Conservation (phyloP, 345 rosid species). For the Dipteronia dyeriana region DNA sequence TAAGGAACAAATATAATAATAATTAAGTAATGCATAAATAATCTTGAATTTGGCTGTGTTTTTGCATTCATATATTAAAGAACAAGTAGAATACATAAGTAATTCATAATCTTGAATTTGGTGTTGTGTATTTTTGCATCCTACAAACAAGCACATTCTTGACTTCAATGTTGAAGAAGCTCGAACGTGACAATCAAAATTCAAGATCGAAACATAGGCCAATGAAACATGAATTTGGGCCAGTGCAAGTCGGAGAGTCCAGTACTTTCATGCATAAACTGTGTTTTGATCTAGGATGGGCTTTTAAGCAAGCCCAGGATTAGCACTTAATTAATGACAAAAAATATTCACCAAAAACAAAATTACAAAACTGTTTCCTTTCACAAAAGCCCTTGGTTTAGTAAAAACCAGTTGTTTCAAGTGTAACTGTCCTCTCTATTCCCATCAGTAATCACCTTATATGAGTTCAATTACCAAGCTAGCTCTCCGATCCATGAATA, state of each 20-base stretch:
- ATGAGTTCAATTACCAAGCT: neutral
- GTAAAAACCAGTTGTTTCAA: slow-evolving; percentile 22
- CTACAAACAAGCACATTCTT: neutral
- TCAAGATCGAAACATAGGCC: neutral
- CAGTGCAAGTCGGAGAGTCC: neutral
- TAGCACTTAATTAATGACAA: no score
- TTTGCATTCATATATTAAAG: no score
- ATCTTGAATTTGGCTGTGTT: neutral
- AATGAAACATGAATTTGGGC: neutral
- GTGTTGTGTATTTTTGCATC: neutral
- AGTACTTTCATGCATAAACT: neutral
- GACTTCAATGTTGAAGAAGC: neutral
- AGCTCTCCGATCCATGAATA: neutral
- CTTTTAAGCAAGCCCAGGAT: neutral
- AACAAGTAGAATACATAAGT: no score
- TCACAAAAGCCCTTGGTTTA: slow-evolving; percentile 5
- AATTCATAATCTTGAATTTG: neutral
- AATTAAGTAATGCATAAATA: no score
- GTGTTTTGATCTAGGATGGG: neutral
- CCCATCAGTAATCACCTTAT: neutral
- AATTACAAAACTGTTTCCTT: slow-evolving; percentile 8
- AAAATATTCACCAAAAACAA: neutral
- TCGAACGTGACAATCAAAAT: neutral
- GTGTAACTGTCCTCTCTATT: slow-evolving; percentile 3
- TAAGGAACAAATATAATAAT: no score